Conservation (phyloP, 306 rosid genomes). For the Dryas alaskensis region DNA sequence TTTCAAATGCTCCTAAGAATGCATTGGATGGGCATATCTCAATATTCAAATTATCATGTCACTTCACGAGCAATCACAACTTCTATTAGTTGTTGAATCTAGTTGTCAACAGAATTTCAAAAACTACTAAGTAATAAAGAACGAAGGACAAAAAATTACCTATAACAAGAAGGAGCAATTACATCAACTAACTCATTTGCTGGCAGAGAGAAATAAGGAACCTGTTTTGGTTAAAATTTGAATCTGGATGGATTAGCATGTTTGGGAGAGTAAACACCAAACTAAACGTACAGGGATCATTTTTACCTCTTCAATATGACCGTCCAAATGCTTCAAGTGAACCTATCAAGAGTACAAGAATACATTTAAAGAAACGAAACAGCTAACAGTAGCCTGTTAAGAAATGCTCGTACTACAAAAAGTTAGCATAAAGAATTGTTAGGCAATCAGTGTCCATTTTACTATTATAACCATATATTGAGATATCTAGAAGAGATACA, state of each 20-base stretch:
- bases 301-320: slow-evolving; percentile 90
- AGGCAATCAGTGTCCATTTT: neutral
- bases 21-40: too few species aligned
- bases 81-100: neutral
- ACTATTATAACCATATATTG: neutral
- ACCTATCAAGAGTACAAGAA: slow-evolving; percentile 45
- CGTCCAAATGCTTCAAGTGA: slow-evolving; percentile 94
- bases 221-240: slow-evolving; percentile 55
- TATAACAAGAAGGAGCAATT: slow-evolving; percentile 97
- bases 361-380: neutral
- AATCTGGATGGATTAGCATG: slow-evolving; percentile 38
- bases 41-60: neutral
- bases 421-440: neutral
- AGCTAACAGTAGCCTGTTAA: slow-evolving; percentile 11
- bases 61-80: neutral
- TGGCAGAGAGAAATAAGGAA: slow-evolving; percentile 96
- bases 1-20: too few species aligned
- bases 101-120: neutral
- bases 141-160: slow-evolving; percentile 42
- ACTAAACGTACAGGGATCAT: neutral
- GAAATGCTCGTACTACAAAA: slow-evolving; percentile 11
- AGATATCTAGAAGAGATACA: neutral
- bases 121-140: slow-evolving; percentile 1
- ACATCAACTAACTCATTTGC: slow-evolving; percentile 97
- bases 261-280: slow-evolving; percentile 23